Evolutionary conservation across 2,329 filamentous ascomycete species (phyloP), one percentile per base, ranked within the genome.

Genomic region (Cercospora sp.): DNA sequence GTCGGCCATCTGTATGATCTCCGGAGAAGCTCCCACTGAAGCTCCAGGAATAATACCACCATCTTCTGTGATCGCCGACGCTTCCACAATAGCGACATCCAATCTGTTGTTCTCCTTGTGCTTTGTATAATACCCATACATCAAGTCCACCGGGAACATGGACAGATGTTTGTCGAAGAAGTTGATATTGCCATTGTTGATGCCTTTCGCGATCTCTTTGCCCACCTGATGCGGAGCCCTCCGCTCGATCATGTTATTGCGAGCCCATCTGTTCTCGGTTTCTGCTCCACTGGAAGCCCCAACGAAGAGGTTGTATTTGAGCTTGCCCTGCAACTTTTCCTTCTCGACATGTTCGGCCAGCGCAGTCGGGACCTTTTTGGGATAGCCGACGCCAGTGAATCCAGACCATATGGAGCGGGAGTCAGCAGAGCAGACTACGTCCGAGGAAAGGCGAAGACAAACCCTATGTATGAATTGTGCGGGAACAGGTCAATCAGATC

Each of bases 141-240:
- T 90, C 72, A 97, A 83, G 78, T 97, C 93, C 45, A 90, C 86
- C 3, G 93, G 93, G 79, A 97, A 97, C 93, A 96, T 96, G 81
- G 90, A 93, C 77, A 97, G 80, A 82, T 97, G 93, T 83, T 97
- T 97, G 80, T 97, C 93, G 78, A 96, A 97, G 81, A 97, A 97
- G 71, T 94, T 89, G 82, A 97, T 97, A 73, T 90, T 86, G 53
- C 93, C 93, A 74, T 90, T 89, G 80, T 97, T 97, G 82, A 97
- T 96, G 9, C 93, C 93, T 83, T 92, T 94, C 69, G 93, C 88
- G 72, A 97, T 97, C 68, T 91, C 87, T 84, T 96, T 97, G 77
- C 93, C 93, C 69, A 97, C 93, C 79, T 97, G 93, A 82, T 97
- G 93, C 66, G 93, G 93, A 74, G 88, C 87, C 66, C 93, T 87